A percentile compares a stretch with the other conserved stretches of the same genome.
Conservation (phyloP, 1,139 yeast genomes). For the Diutina neorugosa region DNA sequence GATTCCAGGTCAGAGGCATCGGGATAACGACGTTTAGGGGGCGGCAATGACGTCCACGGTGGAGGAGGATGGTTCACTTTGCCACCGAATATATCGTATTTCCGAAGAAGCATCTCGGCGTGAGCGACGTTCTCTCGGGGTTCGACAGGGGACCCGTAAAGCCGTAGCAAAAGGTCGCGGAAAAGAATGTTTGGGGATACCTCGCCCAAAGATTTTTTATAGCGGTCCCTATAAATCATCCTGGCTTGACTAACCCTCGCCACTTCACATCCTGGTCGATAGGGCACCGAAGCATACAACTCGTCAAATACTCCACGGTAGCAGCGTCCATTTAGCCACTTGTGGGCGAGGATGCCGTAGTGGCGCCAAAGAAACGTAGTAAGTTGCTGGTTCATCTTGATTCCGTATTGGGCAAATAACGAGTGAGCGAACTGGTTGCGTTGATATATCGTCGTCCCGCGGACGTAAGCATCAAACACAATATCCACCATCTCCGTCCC, state of each 20-base stretch:
- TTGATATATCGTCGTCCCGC: neutral
- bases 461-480: neutral
- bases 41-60: neutral
- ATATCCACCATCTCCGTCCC: neutral
- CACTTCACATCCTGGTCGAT: neutral
- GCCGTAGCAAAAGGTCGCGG: neutral
- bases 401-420: neutral
- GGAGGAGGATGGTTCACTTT: neutral
- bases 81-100: neutral
- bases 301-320: neutral
- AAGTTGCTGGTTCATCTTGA: neutral
- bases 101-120: neutral
- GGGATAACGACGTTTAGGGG: neutral
- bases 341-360: neutral
- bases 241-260: neutral
- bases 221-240: neutral
- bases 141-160: neutral
- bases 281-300: neutral
- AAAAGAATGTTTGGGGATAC: neutral
- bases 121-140: neutral
- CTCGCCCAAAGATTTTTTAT: neutral
- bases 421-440: neutral
- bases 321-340: neutral
- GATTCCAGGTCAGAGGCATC: neutral
- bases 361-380: neutral